A percentile compares a stretch with the other conserved stretches of the same genome.
These are phyloP conservation scores for Galerina marginata DNA, from an alignment of 768 basidiomycete species.

Conservation along the genomic window DNA sequence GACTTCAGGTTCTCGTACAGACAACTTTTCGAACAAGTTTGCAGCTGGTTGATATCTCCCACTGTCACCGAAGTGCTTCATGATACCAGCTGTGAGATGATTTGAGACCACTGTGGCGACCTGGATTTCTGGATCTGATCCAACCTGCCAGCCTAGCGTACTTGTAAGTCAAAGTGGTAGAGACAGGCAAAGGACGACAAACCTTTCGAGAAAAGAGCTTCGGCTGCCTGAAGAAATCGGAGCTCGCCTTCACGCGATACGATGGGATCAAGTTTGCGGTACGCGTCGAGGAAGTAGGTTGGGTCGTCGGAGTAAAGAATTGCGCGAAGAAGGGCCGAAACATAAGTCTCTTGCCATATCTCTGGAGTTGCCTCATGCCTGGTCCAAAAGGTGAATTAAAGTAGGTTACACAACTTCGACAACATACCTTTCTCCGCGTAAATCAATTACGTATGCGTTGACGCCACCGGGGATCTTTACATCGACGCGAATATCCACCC, in stretches of 20 bases:
- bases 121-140: constrained; percentile 98
- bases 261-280: constrained; percentile 95
- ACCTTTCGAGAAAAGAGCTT: constrained; percentile 87
- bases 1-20: constrained; percentile 88
- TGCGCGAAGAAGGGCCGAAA: constrained; percentile 89
- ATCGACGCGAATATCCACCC: constrained; percentile 95
- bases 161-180: not conserved
- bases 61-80: constrained; percentile 97
- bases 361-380: constrained; percentile 91
- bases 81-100: constrained; percentile 90
- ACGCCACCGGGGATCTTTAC: constrained; percentile 99
- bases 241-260: constrained; percentile 87
- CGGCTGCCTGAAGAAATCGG: constrained; percentile 89
- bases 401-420: not conserved
- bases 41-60: constrained; percentile 87
- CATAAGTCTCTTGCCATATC: constrained; percentile 97
- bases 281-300: constrained; percentile 88
- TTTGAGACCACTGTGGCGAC: constrained; percentile 97
- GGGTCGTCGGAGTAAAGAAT: constrained; percentile 97
- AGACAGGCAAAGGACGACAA: not conserved
- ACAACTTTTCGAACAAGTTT: constrained; percentile 91
- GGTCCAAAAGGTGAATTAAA: constrained; percentile 1
- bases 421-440: constrained; percentile 90
- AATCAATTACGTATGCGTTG: constrained; percentile 89
- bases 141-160: constrained; percentile 90